Evolutionary conservation across 208 protist species (phyloP).

Genomic region (Leishmania gerbilli): DNA sequence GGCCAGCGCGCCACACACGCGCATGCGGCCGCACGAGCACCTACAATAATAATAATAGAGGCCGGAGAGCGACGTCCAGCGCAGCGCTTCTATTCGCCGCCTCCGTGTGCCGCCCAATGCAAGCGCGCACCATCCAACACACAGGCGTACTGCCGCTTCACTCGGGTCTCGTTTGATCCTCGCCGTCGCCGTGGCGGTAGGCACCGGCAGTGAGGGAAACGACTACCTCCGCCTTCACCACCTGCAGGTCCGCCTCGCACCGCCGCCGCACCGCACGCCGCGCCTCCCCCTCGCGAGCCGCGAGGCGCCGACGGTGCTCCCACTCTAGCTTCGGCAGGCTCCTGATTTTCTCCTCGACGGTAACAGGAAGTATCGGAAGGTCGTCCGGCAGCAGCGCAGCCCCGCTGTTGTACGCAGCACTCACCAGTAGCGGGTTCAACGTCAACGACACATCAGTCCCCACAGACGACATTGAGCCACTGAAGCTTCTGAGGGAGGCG

Average conservation of each 20-base stretch:
- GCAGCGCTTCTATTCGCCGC: background rate
- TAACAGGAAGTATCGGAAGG: conserved; percentile 9
- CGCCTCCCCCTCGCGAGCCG: conserved; percentile 1
- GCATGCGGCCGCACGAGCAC: too few relatives aligned
- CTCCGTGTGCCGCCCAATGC: too few relatives aligned
- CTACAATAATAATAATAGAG: too few relatives aligned
- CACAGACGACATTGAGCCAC: background rate
- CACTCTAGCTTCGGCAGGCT: conserved; percentile 3
- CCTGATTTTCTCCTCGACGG: background rate
- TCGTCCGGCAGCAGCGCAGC: background rate
- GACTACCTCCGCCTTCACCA: background rate
- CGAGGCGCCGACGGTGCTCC: conserved; percentile 1
- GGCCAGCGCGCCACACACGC: too few relatives aligned
- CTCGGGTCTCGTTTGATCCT: background rate
- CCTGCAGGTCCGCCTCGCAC: background rate
- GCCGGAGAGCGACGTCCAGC: too few relatives aligned
- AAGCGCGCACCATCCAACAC: too few relatives aligned
- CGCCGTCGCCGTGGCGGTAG: background rate
- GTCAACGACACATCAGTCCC: background rate
- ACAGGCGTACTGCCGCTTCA: background rate
- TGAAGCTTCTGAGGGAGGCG: background rate
- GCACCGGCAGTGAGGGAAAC: background rate
- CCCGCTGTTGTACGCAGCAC: background rate
- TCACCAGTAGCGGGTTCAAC: background rate
- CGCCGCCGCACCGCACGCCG: background rate